Evolutionary conservation across 805 yeast genomes (phyloP).

Genomic region (Saturnispora sanitii): DNA sequence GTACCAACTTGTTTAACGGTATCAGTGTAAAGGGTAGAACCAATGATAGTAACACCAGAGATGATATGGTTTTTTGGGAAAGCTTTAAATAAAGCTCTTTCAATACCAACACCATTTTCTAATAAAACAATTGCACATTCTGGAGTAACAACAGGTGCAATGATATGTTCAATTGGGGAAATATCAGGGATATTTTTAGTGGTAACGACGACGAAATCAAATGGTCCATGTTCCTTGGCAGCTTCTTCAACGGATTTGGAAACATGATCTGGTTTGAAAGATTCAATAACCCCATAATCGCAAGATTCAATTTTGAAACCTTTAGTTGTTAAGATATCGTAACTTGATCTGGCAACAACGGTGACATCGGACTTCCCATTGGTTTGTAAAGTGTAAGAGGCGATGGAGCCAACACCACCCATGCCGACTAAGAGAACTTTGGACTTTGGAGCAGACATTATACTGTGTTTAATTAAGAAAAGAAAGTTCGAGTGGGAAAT

Average conservation of each 20-base stretch:
- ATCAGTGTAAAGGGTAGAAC: conserved; percentile 25
- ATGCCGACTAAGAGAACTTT: conserved; percentile 61
- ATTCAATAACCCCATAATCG: conserved; percentile 47
- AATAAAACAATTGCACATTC: conserved; percentile 29
- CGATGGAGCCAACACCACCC: conserved; percentile 81
- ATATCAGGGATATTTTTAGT: conserved; percentile 64
- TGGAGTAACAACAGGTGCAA: conserved; percentile 20
- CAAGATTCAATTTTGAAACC: conserved; percentile 55
- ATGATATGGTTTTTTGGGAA: conserved; percentile 29
- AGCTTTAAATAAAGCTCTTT: conserved; percentile 24
- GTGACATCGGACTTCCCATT: conserved; percentile 45
- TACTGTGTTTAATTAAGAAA: too few relatives aligned
- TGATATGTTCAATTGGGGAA: conserved; percentile 32
- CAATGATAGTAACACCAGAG: conserved; percentile 33
- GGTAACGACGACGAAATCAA: conserved; percentile 50
- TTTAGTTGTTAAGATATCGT: conserved; percentile 36
- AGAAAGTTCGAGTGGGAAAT: too few relatives aligned
- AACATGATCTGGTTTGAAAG: conserved; percentile 44
- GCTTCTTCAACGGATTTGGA: conserved; percentile 39
- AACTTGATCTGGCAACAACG: conserved; percentile 57
- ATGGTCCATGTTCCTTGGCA: conserved; percentile 27
- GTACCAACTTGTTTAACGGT: conserved; percentile 27
- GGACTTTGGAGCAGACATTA: too few relatives aligned
- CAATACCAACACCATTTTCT: conserved; percentile 35
- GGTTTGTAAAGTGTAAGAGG: conserved; percentile 50